Evolutionary conservation across 257 asterid species (phyloP).

Genomic region (Rehmannia glutinosa): DNA sequence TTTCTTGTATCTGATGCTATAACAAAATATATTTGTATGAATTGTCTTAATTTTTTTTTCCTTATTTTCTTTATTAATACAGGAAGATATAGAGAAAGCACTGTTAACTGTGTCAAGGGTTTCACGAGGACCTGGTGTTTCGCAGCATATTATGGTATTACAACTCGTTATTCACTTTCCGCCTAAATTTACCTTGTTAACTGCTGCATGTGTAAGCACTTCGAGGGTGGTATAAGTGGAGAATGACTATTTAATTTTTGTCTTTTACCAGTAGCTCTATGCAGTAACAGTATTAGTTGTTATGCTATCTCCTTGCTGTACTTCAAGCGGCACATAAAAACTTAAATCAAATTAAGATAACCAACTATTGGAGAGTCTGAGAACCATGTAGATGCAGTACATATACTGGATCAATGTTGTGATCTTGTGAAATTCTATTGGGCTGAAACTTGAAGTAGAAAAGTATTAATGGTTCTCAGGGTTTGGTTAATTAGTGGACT

Average conservation of each 20-base stretch:
- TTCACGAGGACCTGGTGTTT: conserved; percentile 54
- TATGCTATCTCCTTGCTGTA: not conserved
- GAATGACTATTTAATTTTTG: not conserved
- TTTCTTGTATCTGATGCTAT: not conserved
- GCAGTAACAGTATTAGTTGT: not conserved
- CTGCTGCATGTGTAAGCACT: conserved; percentile 1
- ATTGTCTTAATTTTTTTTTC: not conserved
- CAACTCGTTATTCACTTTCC: not conserved
- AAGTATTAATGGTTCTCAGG: too few species aligned
- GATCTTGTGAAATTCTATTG: too few species aligned
- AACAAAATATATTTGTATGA: not conserved
- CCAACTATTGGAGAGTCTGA: too few species aligned
- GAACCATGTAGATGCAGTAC: too few species aligned
- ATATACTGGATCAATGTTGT: too few species aligned
- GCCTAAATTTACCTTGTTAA: not conserved
- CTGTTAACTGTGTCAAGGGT: conserved; percentile 50
- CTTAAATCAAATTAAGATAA: too few species aligned
- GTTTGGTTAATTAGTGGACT: too few species aligned
- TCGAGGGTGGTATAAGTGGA: not conserved
- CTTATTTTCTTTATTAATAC: conserved; percentile 15
- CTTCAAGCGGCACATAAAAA: not conserved
- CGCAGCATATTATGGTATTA: conserved; percentile 74
- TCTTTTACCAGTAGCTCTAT: not conserved
- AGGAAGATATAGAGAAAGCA: conserved; percentile 95
- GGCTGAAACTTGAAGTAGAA: too few species aligned